Evolutionary conservation across 2,329 filamentous ascomycete genomes (phyloP).

Genomic region (Venturia nashicola): DNA sequence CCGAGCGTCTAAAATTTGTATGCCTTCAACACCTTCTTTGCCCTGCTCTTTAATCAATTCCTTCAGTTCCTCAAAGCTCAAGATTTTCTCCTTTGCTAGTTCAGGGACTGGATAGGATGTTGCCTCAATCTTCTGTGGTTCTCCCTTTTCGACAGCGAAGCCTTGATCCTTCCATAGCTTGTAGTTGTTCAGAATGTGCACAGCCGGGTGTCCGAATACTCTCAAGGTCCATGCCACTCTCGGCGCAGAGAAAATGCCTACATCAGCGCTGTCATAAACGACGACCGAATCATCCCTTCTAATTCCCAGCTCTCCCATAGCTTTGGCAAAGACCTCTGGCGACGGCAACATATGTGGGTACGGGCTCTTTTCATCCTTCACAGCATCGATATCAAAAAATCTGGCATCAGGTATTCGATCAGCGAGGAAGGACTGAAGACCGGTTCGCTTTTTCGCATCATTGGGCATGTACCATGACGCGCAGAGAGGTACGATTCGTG

Average conservation of each 20-base stretch:
- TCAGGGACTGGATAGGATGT: constrained; percentile 32
- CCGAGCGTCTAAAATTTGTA: constrained; percentile 84
- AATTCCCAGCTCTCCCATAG: constrained; percentile 84
- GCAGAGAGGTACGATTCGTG: constrained; percentile 78
- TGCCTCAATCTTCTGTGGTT: constrained; percentile 33
- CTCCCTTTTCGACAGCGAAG: constrained; percentile 68
- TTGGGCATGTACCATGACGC: constrained; percentile 96
- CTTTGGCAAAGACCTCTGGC: constrained; percentile 66
- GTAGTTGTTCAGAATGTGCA: constrained; percentile 94
- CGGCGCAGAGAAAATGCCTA: constrained; percentile 89
- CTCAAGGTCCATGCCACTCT: constrained; percentile 87
- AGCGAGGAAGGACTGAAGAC: constrained; percentile 68
- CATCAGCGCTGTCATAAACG: constrained; percentile 83
- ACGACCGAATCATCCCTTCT: constrained; percentile 79
- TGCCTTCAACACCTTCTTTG: constrained; percentile 70
- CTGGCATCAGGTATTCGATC: constrained; percentile 78
- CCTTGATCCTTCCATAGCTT: constrained; percentile 82
- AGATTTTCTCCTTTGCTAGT: constrained; percentile 50
- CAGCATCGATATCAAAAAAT: constrained; percentile 91
- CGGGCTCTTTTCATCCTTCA: constrained; percentile 75
- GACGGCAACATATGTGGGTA: constrained; percentile 96
- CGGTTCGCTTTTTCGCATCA: constrained; percentile 60
- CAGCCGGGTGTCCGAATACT: constrained; percentile 77
- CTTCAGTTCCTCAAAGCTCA: constrained; percentile 70
- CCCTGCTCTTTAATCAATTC: constrained; percentile 63